Evolutionary conservation across 1,284 basidiomycete species (phyloP), one percentile per base, ranked within the genome.

Genomic region (Apiotrichum gamsii): DNA sequence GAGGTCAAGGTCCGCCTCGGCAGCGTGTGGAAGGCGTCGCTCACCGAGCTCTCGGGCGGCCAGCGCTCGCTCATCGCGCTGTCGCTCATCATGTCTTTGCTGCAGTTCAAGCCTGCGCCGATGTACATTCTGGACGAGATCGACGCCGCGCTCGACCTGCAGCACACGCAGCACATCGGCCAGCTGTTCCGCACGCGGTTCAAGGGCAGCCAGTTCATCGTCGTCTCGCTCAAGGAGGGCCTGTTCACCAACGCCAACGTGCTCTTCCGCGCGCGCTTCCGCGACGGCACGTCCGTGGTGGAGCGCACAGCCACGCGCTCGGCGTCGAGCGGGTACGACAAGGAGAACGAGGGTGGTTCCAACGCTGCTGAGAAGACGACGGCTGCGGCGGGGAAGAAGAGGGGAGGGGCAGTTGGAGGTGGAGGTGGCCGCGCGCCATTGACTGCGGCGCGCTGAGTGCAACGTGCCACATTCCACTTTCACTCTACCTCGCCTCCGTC

Each of bases 51-150:
- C 42, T 93, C 89, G 60, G 95, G 95, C 55, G 95, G 95, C 15
- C 95, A 99, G 78, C 78, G 95, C 53, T 96, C 93, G 1, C 80
- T 98, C 54, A 97, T 98, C 62, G 94, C 94, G 0, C 80, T 98
- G 3, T 95, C 90, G 10, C 79, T 98, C 40, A 97, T 98, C 77
- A 94, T 98, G 91, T 87, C 93, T 0, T 80, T 98, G 32, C 80
- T 98, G 29, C 93, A 97, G 72, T 97, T 97, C 80, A 96, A 97
- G 69, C 91, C 94, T 2, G 93, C 94, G n/a, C 95, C 91, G 0
- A 94, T 98, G 90, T 97, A 98, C 72, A 97, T 98, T 65, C 80
- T 98, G 19, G 95, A 98, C 74, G 95, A 98, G 74, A 95, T 98
- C 60, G 91, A 97, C 72, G 90, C 93, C 0, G 93, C 93, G 5